Evolutionary conservation across 306 rosid species (phyloP), one percentile per base, ranked within the genome.

Genomic region (Ceratonia siliqua): DNA sequence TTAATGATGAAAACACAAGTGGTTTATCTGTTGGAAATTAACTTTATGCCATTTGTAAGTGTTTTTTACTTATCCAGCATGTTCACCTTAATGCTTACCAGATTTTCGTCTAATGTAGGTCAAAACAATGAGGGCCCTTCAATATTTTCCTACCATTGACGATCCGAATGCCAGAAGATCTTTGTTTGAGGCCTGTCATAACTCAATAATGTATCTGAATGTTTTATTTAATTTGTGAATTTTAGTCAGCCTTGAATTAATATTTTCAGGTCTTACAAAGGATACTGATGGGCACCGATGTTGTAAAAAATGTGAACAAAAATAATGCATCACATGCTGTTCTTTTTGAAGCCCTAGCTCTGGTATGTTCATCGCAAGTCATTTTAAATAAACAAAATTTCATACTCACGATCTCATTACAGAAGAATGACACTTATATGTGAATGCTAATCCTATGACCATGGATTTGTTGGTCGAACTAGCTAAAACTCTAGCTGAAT

Each of bases 241-340:
- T 76, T 35, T 59, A 18, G 74, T 72, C 58, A 83, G 49, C 72
- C 67, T 66, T 72, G 78, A 62, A 59, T 72, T 41, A n/a, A 42
- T 62, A 30, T 49, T 79, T 80, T 78, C 96, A 88, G 92, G 93
- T 90, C 79, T 83, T 90, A 63, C 96, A 90, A 83, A 80, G 93
- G 81, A 86, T 90, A 78, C 74, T 88, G 78, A 90, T 90, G 96
- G 93, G 96, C 52, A 88, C 92, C 2, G 96, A 90, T 83, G 96
- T 90, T 81, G 91, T 86, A 61, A 90, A 90, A 81, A 90, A 88
- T 81, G 96, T 88, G 50, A 90, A 90, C 79, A 90, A 90, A 82
- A 90, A 90, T 79, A 90, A 90, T 56, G 96, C 96, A 64, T 88
- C 96, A 1, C 93, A 90, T 66, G 96, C 96, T 67, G 96, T 90